Base-by-base conservation (phyloP, 2,329 filamentous ascomycete species). In the Curvularia spicifera region DNA sequence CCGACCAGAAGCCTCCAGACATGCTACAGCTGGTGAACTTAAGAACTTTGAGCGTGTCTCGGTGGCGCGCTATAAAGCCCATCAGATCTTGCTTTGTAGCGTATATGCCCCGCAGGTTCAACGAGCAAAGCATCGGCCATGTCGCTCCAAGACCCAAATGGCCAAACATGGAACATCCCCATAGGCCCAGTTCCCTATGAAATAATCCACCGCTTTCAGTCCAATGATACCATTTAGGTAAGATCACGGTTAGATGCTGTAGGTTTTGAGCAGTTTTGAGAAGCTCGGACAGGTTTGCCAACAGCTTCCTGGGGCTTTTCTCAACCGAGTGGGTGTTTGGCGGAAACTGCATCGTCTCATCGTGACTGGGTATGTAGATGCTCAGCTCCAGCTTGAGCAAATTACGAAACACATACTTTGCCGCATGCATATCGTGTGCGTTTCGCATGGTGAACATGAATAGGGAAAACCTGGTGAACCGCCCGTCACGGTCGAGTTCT, bases 71-170 rank as follows among this genome's bases (percentile, higher is more conserved):
- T 28, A 74, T 56, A 3, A 73, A 20, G n/a, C 52, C 43, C 5
- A 43, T 47, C 6, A 74, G 10, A 5, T 74, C 61, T 7, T 60
- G 18, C 22, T 65, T 63, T 0, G 52, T 37, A 3, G 62, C 66
- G 28, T 65, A 57, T 18, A 73, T 15, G 2, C 68, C 67, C n/a
- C 56, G 49, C 4, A 75, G 61, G 20, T 60, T 61, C 22, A 74
- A 35, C 1, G 54, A 59, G 42, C 60, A 65, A 22, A 75, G 53
- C 9, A 62, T 58, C 8, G 62, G 58, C 72, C 72, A 75, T 28
- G 50, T 65, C 10, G 50, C 50, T 5, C 51, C 44, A 15, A 73
- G 55, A 1, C 70, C 67, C 18, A 72, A 35, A 12, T 55, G 20
- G 15, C 49, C 18, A 26, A 66, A 63, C 3, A 64, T 42, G 15